Percentiles rank a stretch among this genome's conserved stretches.
phyloP scores from a whole-genome alignment of 805 yeast genomes.

The Candida qinlingensis region DNA sequence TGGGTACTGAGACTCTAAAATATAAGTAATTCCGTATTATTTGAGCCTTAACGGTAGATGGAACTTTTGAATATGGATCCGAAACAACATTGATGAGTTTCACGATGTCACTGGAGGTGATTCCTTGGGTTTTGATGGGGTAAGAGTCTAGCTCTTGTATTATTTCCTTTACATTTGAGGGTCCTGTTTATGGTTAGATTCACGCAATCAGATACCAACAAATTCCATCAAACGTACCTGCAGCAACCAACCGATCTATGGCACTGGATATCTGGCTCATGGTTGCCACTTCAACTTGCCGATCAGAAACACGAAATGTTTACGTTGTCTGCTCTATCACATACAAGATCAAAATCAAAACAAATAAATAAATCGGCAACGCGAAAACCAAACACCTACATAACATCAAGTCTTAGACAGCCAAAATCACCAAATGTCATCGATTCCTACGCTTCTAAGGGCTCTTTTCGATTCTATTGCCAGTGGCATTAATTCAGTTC shows the following conservation, averaged over 20 bases:
- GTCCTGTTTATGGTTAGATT: not conserved
- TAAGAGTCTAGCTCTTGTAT: not conserved
- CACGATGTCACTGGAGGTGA: slow-evolving; percentile 7
- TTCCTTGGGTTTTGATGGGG: slow-evolving; percentile 7
- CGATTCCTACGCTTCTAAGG: too few species aligned
- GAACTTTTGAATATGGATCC: slow-evolving; percentile 7
- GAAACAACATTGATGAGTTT: slow-evolving; percentile 4
- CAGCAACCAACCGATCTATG: not conserved
- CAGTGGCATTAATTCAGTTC: too few species aligned
- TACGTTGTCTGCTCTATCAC: not conserved
- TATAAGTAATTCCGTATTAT: slow-evolving; percentile 24
- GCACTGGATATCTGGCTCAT: not conserved
- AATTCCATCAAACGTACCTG: not conserved
- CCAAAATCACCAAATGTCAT: too few species aligned
- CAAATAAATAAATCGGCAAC: not conserved
- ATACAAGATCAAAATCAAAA: not conserved
- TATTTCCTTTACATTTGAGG: not conserved
- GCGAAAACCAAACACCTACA: too few species aligned
- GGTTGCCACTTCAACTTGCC: not conserved
- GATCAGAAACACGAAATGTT: too few species aligned
- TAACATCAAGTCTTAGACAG: too few species aligned
- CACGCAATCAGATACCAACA: too few species aligned
- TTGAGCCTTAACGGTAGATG: slow-evolving; percentile 5
- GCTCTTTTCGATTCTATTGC: too few species aligned
- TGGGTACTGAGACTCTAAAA: slow-evolving; percentile 26